Base-by-base conservation (phyloP, 1,284 basidiomycete species). In the Xerocomus minutiporus region DNA sequence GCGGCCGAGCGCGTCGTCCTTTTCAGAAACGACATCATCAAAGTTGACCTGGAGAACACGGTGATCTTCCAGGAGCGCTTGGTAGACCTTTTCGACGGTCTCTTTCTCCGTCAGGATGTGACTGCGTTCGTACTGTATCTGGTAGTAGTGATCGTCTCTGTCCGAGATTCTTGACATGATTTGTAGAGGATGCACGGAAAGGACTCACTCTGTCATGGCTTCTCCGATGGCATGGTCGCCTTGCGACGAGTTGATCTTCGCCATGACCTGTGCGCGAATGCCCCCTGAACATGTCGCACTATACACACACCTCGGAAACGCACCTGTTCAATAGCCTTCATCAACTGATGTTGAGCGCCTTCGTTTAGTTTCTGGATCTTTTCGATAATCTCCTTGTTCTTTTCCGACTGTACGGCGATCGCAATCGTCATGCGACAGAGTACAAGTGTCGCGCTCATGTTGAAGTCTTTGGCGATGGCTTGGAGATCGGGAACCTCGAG, bases 361-460 rank as follows among this genome's bases (percentile, higher is more conserved):
- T 93, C 84, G 51, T 80, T 83, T 58, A 95, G 71, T 4, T 78
- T 76, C 66, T 94, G 92, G 46, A 96, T 94, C 65, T 83, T 88
- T 61, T 83, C 84, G 55, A 94, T 91, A 59, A 92, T 88, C 50
- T 84, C 81, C 68, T 86, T 82, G 62, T 92, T 93, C 70, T 81
- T 81, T 67, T 91, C 86, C 66, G 90, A 91, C 65, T 97, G 91
- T 2, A 97, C 94, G 0, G 93, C 91, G 59, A 97, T 93, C 5
- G 91, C 92, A 46, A 98, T 90, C 2, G 92, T 91, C 36, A 97
- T 77, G 54, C 90, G 81, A 62, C 90, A 91, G 70, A 95, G 78
- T 23, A 82, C 76, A 50, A 91, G 77, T 0, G 86, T 84, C 36
- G 90, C 86, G n/a, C 69, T 59, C 5, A 82, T 61, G 61, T 83